These are phyloP conservation scores for Cornus suecica DNA, from an alignment of 148 eudicot species.

Conservation along the genomic window DNA sequence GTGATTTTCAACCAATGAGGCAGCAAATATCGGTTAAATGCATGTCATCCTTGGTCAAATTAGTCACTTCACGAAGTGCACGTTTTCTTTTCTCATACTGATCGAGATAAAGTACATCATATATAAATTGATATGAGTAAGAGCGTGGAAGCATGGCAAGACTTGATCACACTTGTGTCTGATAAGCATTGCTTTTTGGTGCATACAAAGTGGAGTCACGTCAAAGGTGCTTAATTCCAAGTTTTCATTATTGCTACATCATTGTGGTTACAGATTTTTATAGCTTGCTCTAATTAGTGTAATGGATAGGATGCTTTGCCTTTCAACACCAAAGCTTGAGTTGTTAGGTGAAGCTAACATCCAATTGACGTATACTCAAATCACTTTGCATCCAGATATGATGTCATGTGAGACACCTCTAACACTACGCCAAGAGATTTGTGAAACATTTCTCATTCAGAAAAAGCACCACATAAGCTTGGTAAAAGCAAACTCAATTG, in stretches of 20 bases:
- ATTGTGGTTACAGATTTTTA: not conserved
- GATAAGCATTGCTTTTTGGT: not conserved
- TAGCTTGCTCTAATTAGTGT: not conserved
- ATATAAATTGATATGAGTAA: too few relatives aligned
- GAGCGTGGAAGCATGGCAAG: not conserved
- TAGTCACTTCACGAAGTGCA: not conserved
- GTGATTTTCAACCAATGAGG: not conserved
- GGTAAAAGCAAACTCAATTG: too few relatives aligned
- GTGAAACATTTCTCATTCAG: not conserved
- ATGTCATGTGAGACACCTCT: too few relatives aligned
- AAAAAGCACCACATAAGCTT: not conserved
- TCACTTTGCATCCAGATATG: too few relatives aligned
- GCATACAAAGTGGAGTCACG: not conserved
- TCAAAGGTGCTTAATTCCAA: not conserved
- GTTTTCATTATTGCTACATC: not conserved
- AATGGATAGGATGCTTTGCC: too few relatives aligned
- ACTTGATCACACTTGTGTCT: too few relatives aligned
- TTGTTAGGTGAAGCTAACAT: too few relatives aligned
- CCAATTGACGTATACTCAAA: too few relatives aligned
- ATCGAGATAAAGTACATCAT: not conserved
- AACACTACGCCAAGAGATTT: not conserved
- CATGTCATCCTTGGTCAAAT: not conserved
- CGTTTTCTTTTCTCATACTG: not conserved
- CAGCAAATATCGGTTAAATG: not conserved
- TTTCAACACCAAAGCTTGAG: too few relatives aligned